Evolutionary conservation across 257 asterid species (phyloP), one percentile per base, ranked within the genome.

Genomic region (Nicotiana paniculata): DNA sequence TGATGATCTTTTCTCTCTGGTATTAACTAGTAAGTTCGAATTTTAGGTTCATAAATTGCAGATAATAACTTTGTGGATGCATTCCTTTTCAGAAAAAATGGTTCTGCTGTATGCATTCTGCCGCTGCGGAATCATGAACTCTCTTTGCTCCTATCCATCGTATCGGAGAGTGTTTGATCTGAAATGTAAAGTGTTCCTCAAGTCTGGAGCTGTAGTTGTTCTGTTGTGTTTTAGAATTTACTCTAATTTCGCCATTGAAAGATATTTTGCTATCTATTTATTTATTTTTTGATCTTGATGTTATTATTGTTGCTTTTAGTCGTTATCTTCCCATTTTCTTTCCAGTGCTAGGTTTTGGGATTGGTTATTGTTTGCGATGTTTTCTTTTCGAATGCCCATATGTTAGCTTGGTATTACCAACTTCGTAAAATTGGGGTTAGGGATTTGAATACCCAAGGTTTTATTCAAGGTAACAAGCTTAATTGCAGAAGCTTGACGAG

Each of bases 61-160:
- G 37, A 67, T 17, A 16, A 65, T 65, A 65, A 35, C 76, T 48
- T 33, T 68, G 28, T 68, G 76, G n/a, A 68, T 68, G 54, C 78
- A 72, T 79, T 64, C 30, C 39, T 79, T 80, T 80, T 81, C 88
- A 86, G 88, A 83, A 86, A 62, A 83, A 76, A 80, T 86, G 88
- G 84, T 84, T 86, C 77, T 86, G 86, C 77, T 86, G 88, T 77
- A 58, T 86, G 84, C 83, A 82, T 26, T 86, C 84, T 28, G 69
- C 82, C 32, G 48, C 80, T 63, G 81, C 88, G 16, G 84, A 83
- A 59, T 86, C 75, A 63, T 65, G 70, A 81, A 65, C 43, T 63
- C 79, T 26, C 77, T 4, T 18, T 37, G 54, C 67, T 37, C 46
- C 69, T 58, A 6, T 11, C 77, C 69, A n/a, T 37, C 5, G 8